Evolutionary conservation across 345 rosid genomes (phyloP).

Genomic region (Pistacia atlantica): DNA sequence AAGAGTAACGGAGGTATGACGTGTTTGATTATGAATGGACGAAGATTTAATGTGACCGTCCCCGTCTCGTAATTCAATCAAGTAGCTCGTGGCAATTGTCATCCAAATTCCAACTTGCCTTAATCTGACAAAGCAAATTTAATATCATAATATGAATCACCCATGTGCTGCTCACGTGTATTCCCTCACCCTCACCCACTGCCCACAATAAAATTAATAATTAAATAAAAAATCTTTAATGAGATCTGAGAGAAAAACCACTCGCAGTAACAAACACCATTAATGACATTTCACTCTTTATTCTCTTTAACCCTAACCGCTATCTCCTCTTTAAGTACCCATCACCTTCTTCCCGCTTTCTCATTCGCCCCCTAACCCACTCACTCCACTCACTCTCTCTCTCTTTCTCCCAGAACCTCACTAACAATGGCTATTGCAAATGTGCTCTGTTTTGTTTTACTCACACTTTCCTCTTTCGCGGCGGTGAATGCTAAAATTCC

Average conservation of each 20-base stretch:
- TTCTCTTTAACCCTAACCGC: neutral
- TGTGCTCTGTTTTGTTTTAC: slow-evolving; percentile 20
- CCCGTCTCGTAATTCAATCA: neutral
- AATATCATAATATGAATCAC: neutral
- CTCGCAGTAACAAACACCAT: neutral
- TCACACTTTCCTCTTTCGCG: slow-evolving; percentile 21
- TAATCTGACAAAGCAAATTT: slow-evolving; percentile 1
- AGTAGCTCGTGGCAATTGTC: neutral
- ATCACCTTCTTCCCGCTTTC: slow-evolving; percentile 29
- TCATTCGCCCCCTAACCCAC: slow-evolving; percentile 29
- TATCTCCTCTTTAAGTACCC: slow-evolving; percentile 36
- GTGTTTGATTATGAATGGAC: too few relatives aligned
- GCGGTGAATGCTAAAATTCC: slow-evolving; percentile 37
- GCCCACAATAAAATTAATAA: too few relatives aligned
- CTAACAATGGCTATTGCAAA: slow-evolving; percentile 20
- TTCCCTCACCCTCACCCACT: neutral
- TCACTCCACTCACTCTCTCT: slow-evolving; percentile 10
- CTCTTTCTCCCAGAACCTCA: neutral
- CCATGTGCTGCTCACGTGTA: slow-evolving; percentile 4
- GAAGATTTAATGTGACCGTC: too few relatives aligned
- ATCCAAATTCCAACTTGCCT: neutral
- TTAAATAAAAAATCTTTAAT: neutral
- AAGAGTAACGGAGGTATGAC: too few relatives aligned
- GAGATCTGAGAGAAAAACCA: neutral
- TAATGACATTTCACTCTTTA: neutral